These are phyloP conservation scores for Heliophila coronopifolia DNA, from an alignment of 441 rosid species.

Conservation along the genomic window DNA sequence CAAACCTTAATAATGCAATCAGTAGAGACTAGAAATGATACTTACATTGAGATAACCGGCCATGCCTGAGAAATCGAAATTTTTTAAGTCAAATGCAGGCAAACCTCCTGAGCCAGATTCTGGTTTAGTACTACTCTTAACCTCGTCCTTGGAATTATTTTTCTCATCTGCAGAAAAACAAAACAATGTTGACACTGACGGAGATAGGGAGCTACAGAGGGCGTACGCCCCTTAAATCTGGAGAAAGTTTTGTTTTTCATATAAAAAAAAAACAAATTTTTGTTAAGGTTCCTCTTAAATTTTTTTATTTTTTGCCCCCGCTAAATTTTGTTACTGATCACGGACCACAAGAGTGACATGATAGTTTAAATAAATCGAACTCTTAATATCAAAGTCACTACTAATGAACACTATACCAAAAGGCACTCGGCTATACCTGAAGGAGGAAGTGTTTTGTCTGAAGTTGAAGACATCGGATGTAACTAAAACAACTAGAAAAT, in stretches of 20 bases:
- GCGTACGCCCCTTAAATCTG: no score
- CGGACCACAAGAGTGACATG: no score
- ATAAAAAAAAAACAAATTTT: no score
- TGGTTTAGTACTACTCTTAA: constrained; percentile 20
- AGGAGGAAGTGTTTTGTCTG: constrained; percentile 38
- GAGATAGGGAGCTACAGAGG: no score
- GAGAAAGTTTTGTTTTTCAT: no score
- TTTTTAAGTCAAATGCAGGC: constrained; percentile 38
- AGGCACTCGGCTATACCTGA: constrained; percentile 39
- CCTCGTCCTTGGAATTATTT: constrained; percentile 18
- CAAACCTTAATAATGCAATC: background rate
- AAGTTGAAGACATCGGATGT: constrained; percentile 52
- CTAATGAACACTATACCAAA: background rate
- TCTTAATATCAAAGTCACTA: background rate
- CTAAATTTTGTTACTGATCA: no score
- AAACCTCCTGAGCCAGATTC: constrained; percentile 30
- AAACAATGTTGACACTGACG: no score
- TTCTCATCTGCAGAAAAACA: constrained; percentile 18
- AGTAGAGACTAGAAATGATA: background rate
- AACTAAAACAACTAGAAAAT: no score
- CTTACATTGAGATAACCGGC: constrained; percentile 73
- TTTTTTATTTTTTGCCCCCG: no score
- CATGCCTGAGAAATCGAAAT: constrained; percentile 91
- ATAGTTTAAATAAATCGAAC: no score
- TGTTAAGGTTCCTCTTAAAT: no score